Percentiles rank a stretch among this genome's conserved stretches.
Conservation (phyloP, 805 yeast genomes). For the Torulaspora maleeae region DNA sequence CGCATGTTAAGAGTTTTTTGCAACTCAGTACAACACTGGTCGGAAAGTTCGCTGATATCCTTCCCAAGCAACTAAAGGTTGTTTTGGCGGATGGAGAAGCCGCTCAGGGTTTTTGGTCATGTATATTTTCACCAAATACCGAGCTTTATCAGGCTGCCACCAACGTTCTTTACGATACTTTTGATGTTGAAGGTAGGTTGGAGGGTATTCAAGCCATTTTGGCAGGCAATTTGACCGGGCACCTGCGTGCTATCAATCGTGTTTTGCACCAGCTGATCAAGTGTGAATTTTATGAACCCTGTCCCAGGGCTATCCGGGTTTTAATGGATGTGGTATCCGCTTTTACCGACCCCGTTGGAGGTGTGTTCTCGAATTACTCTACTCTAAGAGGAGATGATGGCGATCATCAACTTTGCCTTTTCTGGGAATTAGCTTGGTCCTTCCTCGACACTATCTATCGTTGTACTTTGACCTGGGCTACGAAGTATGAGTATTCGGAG, state of each 20-base stretch:
- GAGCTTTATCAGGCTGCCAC: constrained; percentile 63
- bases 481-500: constrained; percentile 47
- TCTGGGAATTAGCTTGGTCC: constrained; percentile 75
- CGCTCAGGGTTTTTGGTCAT: constrained; percentile 66
- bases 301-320: constrained; percentile 69
- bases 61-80: constrained; percentile 35
- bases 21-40: constrained; percentile 35
- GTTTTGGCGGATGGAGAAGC: constrained; percentile 43
- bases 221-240: constrained; percentile 39
- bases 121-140: constrained; percentile 59
- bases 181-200: constrained; percentile 72
- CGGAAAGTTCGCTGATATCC: constrained; percentile 40
- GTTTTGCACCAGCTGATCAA: constrained; percentile 44
- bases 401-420: constrained; percentile 30
- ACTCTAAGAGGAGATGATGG: constrained; percentile 25
- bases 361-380: constrained; percentile 41
- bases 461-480: constrained; percentile 74
- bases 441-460: constrained; percentile 64
- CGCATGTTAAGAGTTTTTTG: constrained; percentile 29
- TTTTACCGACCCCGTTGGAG: constrained; percentile 61
- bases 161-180: constrained; percentile 67
- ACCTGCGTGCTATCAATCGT: constrained; percentile 46
- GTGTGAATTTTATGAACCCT: constrained; percentile 59
- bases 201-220: constrained; percentile 65
- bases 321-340: constrained; percentile 66